Evolutionary conservation across 306 rosid species (phyloP), one percentile per base, ranked within the genome.

Genomic region (Canavalia gladiata): DNA sequence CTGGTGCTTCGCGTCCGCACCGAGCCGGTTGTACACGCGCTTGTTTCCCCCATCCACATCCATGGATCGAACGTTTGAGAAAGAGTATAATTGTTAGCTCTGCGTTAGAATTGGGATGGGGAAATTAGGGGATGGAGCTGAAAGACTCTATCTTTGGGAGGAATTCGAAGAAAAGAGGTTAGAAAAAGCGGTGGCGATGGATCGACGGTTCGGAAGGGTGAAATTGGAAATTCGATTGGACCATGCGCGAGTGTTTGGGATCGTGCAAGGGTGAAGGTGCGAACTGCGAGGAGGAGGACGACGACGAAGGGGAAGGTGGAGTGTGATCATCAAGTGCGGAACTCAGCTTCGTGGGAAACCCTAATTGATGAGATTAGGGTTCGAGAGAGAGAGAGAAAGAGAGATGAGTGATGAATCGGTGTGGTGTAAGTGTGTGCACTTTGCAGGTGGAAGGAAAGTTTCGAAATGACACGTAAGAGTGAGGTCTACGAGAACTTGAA

Each of bases 1-100:
- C 83, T 89, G 96, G 58, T 72, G 64, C 87, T 68, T 93, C 2
- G 79, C 1, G 62, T 90, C 97, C 11, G 84, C 91, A 55, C 93
- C 90, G 35, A 92, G 84, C 8, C 98, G 84, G 31, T 88, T 85
- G 78, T 85, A 96, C 31, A 92, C 91, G 68, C 98, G 98, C 87
- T 96, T 93, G 81, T 69, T 83, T 18, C 94, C 90, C 25, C 94
- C 96, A 52, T 93, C 97, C 6, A 85, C 54, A 81, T 96, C 99
- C 99, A 96, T 96, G 35, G 76, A 74, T 41, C 46, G 12, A 63
- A 60, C 1, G 8, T 41, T 0, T 0, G 2, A 64, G 47, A 35
- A 42, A 5, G 70, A 2, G 68, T 37, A 4, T 37, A 60, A 45
- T 51, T 13, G 4, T 43, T 10, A 57, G 52, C n/a, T 30, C 8